A percentile compares a stretch with the other conserved stretches of the same genome.
phyloP scores from a whole-genome alignment of 176 grass and related monocot genomes.

The Poa pratensis region DNA sequence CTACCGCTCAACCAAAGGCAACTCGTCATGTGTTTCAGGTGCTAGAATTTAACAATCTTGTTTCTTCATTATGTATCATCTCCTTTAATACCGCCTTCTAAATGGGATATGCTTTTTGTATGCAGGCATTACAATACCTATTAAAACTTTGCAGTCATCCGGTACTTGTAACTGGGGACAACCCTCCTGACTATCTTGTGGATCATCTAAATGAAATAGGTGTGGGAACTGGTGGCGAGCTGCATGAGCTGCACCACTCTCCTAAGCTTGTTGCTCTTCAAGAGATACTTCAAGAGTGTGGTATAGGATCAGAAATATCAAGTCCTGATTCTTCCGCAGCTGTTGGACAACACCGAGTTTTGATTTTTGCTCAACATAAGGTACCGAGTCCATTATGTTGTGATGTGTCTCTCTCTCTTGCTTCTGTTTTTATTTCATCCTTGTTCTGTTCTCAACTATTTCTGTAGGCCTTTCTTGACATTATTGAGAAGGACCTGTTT shows the following conservation, averaged over 20 bases:
- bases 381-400: slow-evolving; percentile 42
- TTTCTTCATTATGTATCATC: neutral
- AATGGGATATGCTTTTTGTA: slow-evolving; percentile 36
- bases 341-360: slow-evolving; percentile 85
- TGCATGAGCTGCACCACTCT: slow-evolving; percentile 87
- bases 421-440: slow-evolving; percentile 23
- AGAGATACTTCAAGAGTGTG: slow-evolving; percentile 97
- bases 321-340: slow-evolving; percentile 67
- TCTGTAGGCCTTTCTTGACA: slow-evolving; percentile 87
- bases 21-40: slow-evolving; percentile 99
- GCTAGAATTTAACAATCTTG: slow-evolving; percentile 10
- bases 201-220: slow-evolving; percentile 66
- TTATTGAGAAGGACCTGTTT: slow-evolving; percentile 98
- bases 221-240: slow-evolving; percentile 63
- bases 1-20: slow-evolving; percentile 70
- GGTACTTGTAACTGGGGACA: slow-evolving; percentile 80
- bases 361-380: slow-evolving; percentile 99
- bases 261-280: slow-evolving; percentile 99
- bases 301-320: slow-evolving; percentile 87
- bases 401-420: neutral
- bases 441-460: neutral
- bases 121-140: slow-evolving; percentile 89
- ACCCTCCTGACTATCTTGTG: slow-evolving; percentile 61
- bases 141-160: slow-evolving; percentile 97
- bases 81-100: slow-evolving; percentile 12